These are phyloP conservation scores for Coccomyxa subellipsoidea DNA, from an alignment of 163 green algal species.

Conservation along the genomic window DNA sequence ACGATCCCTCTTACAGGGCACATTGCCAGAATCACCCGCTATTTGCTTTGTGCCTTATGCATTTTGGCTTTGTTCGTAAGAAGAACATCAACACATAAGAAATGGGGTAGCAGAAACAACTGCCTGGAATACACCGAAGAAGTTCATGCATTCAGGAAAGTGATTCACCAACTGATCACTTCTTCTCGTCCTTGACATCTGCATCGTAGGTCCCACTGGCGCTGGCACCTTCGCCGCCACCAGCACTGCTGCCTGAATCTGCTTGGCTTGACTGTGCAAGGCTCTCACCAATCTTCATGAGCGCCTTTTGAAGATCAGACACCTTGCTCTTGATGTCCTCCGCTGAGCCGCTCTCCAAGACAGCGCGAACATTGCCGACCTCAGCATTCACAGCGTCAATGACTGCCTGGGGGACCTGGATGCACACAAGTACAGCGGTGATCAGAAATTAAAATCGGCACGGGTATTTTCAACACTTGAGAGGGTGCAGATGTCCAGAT, in stretches of 20 bases:
- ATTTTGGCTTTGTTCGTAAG: too few relatives aligned
- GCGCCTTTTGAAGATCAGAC: constrained; percentile 71
- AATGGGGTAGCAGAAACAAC: too few relatives aligned
- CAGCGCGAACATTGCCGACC: constrained; percentile 58
- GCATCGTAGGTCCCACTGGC: constrained; percentile 17
- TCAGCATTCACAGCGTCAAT: constrained; percentile 82
- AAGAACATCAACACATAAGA: too few relatives aligned
- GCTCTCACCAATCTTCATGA: constrained; percentile 93
- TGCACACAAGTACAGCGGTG: neutral
- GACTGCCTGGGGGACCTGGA: constrained; percentile 67
- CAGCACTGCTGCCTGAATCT: neutral
- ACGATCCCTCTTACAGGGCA: too few relatives aligned
- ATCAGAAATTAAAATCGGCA: too few relatives aligned
- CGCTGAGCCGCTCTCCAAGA: constrained; percentile 35
- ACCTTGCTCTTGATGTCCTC: constrained; percentile 65
- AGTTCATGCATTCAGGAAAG: neutral
- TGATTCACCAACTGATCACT: too few relatives aligned
- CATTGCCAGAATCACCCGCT: too few relatives aligned
- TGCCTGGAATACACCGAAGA: too few relatives aligned
- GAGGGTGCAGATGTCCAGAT: too few relatives aligned
- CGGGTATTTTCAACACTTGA: too few relatives aligned
- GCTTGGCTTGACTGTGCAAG: constrained; percentile 30
- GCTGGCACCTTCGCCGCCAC: neutral
- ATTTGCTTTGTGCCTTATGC: too few relatives aligned
- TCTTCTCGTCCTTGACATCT: constrained; percentile 29